Base-by-base conservation (phyloP, 352 stramenopile species). In the Globisporangium cylindrosporum region DNA sequence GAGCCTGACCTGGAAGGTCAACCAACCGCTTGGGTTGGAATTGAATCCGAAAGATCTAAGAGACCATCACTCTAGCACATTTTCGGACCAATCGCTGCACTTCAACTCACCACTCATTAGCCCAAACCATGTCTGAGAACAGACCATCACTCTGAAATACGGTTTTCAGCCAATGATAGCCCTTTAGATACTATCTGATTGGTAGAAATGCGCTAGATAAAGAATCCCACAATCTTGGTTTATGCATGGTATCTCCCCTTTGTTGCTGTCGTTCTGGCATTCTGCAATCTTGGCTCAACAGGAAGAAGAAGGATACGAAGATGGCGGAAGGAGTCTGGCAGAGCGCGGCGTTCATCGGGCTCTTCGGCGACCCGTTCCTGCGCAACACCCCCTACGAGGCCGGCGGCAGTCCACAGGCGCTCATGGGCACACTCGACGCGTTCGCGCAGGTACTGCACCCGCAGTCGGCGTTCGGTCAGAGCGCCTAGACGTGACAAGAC, bases 321-420 rank as follows among this genome's bases (percentile, higher is more conserved):
- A 72, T 69, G 68, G 62, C 68, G 27, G 68, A 83, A 38, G 72
- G 70, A 7, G 76, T 88, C 20, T 95, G 88, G 88, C 77, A 84
- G 56, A 81, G 80, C 58, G 75, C 83, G 32, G 76, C 76, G 51
- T 94, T 89, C 67, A 56, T 95, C 41, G 88, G 86, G 60, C 66
- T 92, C 63, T 93, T 93, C 62, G 88, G 86, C 25, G 87, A 96
- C 72, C 84, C 89, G 60, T 94, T 84, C 57, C 74, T 95, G 57
- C 86, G 82, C n/a, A 74, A 69, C 24, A 96, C 89, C 66, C 79
- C 87, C 34, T 91, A 90, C 68, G 86, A 95, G 69, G 84, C 81
- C 22, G 88, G 86, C 56, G 84, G 88, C 22, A 80, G 90, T 58
- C 78, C 82, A 25, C 79, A 92, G 62, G 83, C 87, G 55, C 74